phyloP scores from a whole-genome alignment of 1,139 yeast genomes.

The Saccharomyces pastorianus region DNA sequence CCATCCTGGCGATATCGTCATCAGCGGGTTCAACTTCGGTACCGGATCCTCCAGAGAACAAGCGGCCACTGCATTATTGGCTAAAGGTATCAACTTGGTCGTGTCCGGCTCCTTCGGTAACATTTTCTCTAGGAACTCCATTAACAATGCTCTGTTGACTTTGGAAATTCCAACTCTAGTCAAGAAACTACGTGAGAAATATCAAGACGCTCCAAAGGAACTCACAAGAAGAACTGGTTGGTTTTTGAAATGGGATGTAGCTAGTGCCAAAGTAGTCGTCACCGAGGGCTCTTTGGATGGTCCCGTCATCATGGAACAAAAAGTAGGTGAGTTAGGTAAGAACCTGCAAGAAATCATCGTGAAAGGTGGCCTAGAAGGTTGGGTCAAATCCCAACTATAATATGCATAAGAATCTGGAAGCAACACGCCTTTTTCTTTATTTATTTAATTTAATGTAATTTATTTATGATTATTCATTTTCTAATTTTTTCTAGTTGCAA shows the following conservation, averaged over 20 bases:
- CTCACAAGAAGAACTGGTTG: constrained; percentile 92
- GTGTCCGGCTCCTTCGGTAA: constrained; percentile 97
- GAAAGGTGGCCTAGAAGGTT: constrained; percentile 95
- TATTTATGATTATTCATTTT: background rate
- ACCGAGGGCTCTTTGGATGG: constrained; percentile 52
- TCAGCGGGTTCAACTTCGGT: constrained; percentile 92
- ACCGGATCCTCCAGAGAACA: constrained; percentile 99
- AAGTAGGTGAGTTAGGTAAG: constrained; percentile 92
- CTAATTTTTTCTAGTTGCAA: background rate
- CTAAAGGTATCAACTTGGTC: constrained; percentile 84
- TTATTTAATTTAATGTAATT: background rate
- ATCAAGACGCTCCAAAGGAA: constrained; percentile 46
- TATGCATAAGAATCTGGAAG: constrained; percentile 4
- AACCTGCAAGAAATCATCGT: constrained; percentile 93
- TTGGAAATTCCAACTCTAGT: constrained; percentile 86
- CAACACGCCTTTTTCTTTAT: background rate
- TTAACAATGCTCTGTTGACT: constrained; percentile 89
- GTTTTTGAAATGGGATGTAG: constrained; percentile 88
- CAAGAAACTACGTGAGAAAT: constrained; percentile 63
- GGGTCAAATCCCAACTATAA: constrained; percentile 78
- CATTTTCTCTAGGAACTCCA: constrained; percentile 89
- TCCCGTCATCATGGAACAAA: constrained; percentile 59
- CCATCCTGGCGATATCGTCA: constrained; percentile 77
- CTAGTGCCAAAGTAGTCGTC: constrained; percentile 70
- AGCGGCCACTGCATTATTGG: constrained; percentile 94